Evolutionary conservation across 2,329 filamentous ascomycete genomes (phyloP).

Genomic region (Aspergillus pseudoterreus): DNA sequence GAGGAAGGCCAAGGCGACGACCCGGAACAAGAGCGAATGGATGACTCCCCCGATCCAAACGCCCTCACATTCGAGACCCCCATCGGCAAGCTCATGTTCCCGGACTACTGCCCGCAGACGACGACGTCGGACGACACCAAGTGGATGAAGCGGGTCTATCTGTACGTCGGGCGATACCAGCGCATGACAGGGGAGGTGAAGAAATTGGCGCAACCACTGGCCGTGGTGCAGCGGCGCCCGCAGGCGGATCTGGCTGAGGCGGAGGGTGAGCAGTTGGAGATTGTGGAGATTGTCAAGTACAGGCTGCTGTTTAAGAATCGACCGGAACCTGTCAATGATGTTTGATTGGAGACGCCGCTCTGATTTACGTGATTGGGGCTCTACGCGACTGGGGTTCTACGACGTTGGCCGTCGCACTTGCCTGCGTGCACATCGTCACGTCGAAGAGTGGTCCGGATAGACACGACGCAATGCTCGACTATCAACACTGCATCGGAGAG

Average conservation of each 20-base stretch:
- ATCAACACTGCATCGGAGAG: too few species aligned
- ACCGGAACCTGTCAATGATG: slow-evolving; percentile 73
- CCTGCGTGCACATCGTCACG: too few species aligned
- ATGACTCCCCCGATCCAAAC: slow-evolving; percentile 9
- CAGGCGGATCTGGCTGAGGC: slow-evolving; percentile 7
- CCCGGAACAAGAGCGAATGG: slow-evolving; percentile 16
- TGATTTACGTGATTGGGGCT: not conserved
- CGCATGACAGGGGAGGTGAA: slow-evolving; percentile 85
- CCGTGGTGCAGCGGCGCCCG: slow-evolving; percentile 63
- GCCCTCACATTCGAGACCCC: slow-evolving; percentile 41
- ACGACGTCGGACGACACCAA: slow-evolving; percentile 51
- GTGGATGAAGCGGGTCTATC: slow-evolving; percentile 88
- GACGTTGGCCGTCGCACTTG: not conserved
- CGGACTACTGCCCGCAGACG: slow-evolving; percentile 61
- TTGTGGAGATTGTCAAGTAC: slow-evolving; percentile 81
- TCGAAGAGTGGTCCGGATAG: too few species aligned
- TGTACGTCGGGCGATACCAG: slow-evolving; percentile 87
- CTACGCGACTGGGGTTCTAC: not conserved
- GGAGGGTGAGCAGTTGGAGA: slow-evolving; percentile 57
- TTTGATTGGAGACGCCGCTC: slow-evolving; percentile 15
- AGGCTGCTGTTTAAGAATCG: slow-evolving; percentile 81
- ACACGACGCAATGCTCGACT: too few species aligned
- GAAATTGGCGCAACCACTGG: slow-evolving; percentile 74
- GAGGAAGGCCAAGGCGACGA: slow-evolving; percentile 28
- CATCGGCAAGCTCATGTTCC: slow-evolving; percentile 74